These are phyloP conservation scores for Carex littledalei DNA, from an alignment of 176 grass and related monocot species.

Conservation along the genomic window DNA sequence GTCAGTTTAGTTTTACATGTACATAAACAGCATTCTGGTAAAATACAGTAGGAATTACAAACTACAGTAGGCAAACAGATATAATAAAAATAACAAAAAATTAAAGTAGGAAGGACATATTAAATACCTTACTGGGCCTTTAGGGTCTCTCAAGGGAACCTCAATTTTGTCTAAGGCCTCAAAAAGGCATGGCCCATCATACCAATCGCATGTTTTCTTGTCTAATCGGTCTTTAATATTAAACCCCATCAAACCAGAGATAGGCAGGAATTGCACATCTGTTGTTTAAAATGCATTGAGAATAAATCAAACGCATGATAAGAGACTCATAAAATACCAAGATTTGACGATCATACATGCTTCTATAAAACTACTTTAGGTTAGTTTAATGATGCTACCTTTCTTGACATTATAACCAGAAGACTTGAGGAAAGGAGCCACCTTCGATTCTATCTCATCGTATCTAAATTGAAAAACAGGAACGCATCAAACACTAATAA, in stretches of 20 bases:
- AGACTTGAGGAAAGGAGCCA: conserved; percentile 67
- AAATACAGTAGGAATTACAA: background rate
- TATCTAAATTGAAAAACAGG: conserved; percentile 42
- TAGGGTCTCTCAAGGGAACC: conserved; percentile 89
- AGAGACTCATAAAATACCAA: background rate
- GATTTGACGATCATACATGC: background rate
- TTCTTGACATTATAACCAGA: conserved; percentile 96
- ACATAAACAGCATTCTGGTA: background rate
- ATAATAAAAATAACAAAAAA: background rate
- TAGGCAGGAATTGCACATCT: conserved; percentile 93
- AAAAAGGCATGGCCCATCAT: conserved; percentile 83
- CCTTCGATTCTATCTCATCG: conserved; percentile 90
- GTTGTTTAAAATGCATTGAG: conserved; percentile 22
- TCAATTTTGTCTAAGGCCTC: conserved; percentile 77
- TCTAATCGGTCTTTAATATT: conserved; percentile 90
- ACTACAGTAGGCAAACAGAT: background rate
- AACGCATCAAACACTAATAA: conserved; percentile 6
- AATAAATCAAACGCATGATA: conserved; percentile 12
- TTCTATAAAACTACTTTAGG: conserved; percentile 2
- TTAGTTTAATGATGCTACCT: conserved; percentile 30
- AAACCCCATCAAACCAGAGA: conserved; percentile 72
- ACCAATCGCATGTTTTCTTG: conserved; percentile 79
- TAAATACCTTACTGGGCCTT: conserved; percentile 65
- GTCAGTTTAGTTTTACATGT: background rate
- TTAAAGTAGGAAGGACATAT: background rate